phyloP scores from a whole-genome alignment of 192 early-diverging fungal species.

The Dissophora ornata region DNA sequence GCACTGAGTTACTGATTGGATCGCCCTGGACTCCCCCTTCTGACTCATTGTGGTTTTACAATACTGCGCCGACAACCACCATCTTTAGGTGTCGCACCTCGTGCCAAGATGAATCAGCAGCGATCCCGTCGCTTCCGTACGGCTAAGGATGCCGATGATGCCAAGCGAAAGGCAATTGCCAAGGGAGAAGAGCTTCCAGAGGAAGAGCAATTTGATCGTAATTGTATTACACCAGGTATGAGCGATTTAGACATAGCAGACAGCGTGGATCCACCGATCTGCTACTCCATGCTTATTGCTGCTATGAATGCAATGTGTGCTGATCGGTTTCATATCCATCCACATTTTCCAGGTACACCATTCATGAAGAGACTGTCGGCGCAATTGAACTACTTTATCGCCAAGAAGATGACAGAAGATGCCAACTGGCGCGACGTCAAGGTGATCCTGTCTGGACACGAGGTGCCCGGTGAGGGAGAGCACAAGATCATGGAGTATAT shows the following conservation, averaged over 20 bases:
- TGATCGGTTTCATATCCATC: neutral
- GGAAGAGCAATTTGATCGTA: constrained; percentile 90
- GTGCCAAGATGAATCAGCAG: constrained; percentile 99
- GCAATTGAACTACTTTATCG: constrained; percentile 90
- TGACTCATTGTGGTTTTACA: no score
- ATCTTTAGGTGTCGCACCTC: constrained; percentile 88
- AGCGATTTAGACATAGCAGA: no score
- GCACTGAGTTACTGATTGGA: no score
- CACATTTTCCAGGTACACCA: constrained; percentile 74
- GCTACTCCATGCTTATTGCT: no score
- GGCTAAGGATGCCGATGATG: constrained; percentile 83
- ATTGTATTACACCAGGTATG: constrained; percentile 95
- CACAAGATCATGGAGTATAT: constrained; percentile 99
- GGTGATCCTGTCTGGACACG: constrained; percentile 93
- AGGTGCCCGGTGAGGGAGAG: constrained; percentile 98
- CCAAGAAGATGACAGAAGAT: constrained; percentile 89
- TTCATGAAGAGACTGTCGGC: constrained; percentile 94
- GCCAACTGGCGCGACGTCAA: constrained; percentile 91
- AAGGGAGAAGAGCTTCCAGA: constrained; percentile 78
- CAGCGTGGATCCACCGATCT: no score
- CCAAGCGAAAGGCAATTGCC: constrained; percentile 69
- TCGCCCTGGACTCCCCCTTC: no score
- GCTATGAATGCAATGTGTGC: no score
- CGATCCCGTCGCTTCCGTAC: constrained; percentile 96
- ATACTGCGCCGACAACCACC: no score